Base-by-base conservation (phyloP, 768 basidiomycete genomes). In the Lactarius sp. region DNA sequence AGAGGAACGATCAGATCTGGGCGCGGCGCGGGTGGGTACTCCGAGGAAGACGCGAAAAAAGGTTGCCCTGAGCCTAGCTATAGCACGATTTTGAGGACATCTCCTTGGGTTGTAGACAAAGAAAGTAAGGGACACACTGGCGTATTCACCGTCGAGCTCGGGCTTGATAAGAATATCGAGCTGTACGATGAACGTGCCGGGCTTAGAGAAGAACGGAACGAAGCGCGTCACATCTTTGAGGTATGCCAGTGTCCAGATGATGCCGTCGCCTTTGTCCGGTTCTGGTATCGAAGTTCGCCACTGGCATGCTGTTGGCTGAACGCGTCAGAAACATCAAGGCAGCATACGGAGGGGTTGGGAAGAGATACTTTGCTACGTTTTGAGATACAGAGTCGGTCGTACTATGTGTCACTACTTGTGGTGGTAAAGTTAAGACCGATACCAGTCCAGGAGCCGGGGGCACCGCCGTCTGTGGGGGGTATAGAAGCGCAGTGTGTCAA, bases 381-480 rank as follows among this genome's bases (percentile, higher is more conserved):
- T 44, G 42, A n/a, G 3, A 6, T 44, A 44, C 16, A 6, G 42
- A 90, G 77, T 31, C 88, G 81, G 70, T 89, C 88, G 62, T 82
- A 90, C 70, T 90, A 88, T 7, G 86, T 87, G 51, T 90, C 90
- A 59, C 89, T 91, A 60, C 83, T 85, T 3, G 87, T 86, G 20
- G 86, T 87, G 0, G 90, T 90, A 68, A 90, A 85, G 71, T 90
- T 90, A 41, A 91, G 76, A 9, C 83, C 87, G 37, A 92, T 79
- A 0, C 83, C 88, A 7, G 86, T 82, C 90, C 90, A 92, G 5
- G 85, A 82, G 1, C 90, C 88, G 22, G 80, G 76, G 3, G 77
- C 71, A 44, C 42, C 42, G 3, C 90, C 92, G 68, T 86, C 81
- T 10, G 82, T 81, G 0, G 89, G 88, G 31, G 90, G 90, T 27